Base-by-base conservation (phyloP, 805 yeast genomes). In the Nematodospora valgi region DNA sequence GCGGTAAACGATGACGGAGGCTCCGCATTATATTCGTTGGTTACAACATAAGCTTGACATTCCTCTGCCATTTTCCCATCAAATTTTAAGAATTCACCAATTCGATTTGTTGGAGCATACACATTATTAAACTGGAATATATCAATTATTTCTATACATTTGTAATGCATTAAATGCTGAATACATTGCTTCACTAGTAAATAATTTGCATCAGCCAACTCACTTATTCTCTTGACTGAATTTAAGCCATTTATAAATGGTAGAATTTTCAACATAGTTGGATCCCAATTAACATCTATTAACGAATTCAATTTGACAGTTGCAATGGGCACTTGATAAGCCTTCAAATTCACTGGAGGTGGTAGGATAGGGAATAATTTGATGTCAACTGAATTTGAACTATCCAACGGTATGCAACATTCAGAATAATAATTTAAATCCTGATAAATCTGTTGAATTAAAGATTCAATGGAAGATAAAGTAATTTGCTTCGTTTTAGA, bases 391-490 rank as follows among this genome's bases (percentile, higher is more conserved):
- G 93, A 81, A 53, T 86, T 93, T 20, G 95, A 82, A 16, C 80
- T 80, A 51, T 91, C 96, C 22, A 93, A 78, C 0, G 97, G 96
- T 20, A 93, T 91, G 56, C 88, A 76, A 59, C 99, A 93, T 57
- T 93, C 99, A 0, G 96, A 86, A 60, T 89, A 94, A 54, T 86
- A 87, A 60, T 93, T 94, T 46, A 93, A 68, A 56, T 93, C 99
- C 58, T 89, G 96, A 52, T 72, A 89, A n/a, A 93, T 74, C 55
- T 93, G 96, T 56, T 86, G 87, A 15, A 93, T 76, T 35, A 91
- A 65, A 46, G 86, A 82, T 46, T 81, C 83, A 28, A 94, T 78
- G 9, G 69, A 62, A 24, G 64, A 56, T 27, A 68, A 51, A 16
- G 54, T 51, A 30, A 65, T 59, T 30, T 51, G 51, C 28, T 58